Conservation (phyloP, 2,329 filamentous ascomycete genomes). For the Gaeumannomyces tritici region DNA sequence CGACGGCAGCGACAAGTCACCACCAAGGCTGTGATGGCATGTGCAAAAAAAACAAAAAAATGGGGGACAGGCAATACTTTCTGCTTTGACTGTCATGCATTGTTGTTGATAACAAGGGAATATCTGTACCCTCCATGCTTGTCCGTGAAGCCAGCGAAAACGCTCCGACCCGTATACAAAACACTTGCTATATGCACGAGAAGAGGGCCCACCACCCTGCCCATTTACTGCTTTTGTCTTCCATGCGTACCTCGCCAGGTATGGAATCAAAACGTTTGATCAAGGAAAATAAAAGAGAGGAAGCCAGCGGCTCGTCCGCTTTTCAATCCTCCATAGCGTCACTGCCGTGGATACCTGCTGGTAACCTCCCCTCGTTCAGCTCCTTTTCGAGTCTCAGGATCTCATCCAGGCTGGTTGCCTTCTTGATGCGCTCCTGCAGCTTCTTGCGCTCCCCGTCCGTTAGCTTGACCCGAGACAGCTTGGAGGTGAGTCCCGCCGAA, state of each 20-base stretch:
- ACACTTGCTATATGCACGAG: background rate
- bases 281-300: background rate
- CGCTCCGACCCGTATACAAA: background rate
- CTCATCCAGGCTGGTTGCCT: constrained; percentile 81
- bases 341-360: constrained; percentile 51
- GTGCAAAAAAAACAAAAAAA: no score
- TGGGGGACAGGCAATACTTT: background rate
- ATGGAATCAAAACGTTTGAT: background rate
- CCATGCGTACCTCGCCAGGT: background rate
- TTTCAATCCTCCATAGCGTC: constrained; percentile 53
- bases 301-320: background rate
- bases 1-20: constrained; percentile 8
- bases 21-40: constrained; percentile 28
- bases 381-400: constrained; percentile 87
- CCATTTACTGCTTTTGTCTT: background rate
- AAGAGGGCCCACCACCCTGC: background rate
- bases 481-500: constrained; percentile 33
- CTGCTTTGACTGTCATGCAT: background rate
- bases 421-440: constrained; percentile 78
- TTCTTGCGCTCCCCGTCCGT: constrained; percentile 82
- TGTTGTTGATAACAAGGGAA: background rate
- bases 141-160: background rate
- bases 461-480: constrained; percentile 70
- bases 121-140: background rate
- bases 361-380: constrained; percentile 79